Conservation (phyloP, 179 eudicot species). For the Actinidia chinensis region DNA sequence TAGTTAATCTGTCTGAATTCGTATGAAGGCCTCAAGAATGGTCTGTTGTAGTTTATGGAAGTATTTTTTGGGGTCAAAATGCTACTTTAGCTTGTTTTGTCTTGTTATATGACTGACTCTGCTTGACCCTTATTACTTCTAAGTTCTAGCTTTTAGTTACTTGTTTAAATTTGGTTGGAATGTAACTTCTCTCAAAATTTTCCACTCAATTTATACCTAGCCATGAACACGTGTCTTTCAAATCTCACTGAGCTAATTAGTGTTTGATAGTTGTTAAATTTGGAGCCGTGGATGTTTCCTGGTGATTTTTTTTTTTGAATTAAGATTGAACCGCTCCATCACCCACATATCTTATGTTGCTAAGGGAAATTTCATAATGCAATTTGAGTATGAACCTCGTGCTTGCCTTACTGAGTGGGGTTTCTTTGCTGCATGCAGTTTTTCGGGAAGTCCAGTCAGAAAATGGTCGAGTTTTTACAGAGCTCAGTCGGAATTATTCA, state of each 20-base stretch:
- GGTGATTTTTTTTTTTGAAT: too few relatives aligned
- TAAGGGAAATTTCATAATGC: too few relatives aligned
- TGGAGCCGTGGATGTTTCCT: too few relatives aligned
- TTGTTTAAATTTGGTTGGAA: too few relatives aligned
- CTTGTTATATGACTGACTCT: neutral
- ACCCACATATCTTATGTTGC: too few relatives aligned
- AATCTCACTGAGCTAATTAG: too few relatives aligned
- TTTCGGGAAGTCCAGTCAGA: constrained; percentile 66
- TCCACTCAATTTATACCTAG: too few relatives aligned
- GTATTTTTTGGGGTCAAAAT: neutral
- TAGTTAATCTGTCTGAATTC: neutral
- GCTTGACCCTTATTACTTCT: neutral
- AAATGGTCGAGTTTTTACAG: constrained; percentile 85
- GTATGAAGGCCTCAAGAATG: neutral
- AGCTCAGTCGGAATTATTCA: constrained; percentile 91
- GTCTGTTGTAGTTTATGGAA: neutral
- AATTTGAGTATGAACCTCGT: neutral
- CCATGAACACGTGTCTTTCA: too few relatives aligned
- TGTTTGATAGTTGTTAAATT: too few relatives aligned
- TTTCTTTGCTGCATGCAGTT: constrained; percentile 49
- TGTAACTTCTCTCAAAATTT: too few relatives aligned
- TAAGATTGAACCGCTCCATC: too few relatives aligned
- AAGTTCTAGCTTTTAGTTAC: neutral
- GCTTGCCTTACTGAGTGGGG: neutral
- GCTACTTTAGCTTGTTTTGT: neutral